Evolutionary conservation across 176 grass and related monocot genomes (phyloP).

Genomic region (Oryza glumipatula): DNA sequence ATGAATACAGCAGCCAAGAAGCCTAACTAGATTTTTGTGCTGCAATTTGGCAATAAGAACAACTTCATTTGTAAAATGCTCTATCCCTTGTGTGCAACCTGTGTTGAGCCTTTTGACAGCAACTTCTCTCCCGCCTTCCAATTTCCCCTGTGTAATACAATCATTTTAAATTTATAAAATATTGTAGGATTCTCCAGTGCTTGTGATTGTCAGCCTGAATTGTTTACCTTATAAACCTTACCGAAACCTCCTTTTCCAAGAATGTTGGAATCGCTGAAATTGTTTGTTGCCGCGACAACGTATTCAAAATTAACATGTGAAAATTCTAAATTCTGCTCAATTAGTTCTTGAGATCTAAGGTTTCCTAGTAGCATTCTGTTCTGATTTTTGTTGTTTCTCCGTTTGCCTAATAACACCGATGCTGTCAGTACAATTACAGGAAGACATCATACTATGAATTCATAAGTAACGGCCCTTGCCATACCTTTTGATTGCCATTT

Average conservation of each 20-base stretch:
- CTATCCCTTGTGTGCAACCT: too few species aligned
- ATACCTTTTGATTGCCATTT: too few species aligned
- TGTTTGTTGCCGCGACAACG: slow-evolving; percentile 44
- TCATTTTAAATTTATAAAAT: too few species aligned
- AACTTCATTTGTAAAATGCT: too few species aligned
- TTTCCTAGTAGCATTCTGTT: not conserved
- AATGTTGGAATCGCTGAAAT: slow-evolving; percentile 50
- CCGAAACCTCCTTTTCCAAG: slow-evolving; percentile 61
- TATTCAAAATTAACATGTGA: slow-evolving; percentile 48
- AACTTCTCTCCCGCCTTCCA: not conserved
- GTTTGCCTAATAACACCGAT: not conserved
- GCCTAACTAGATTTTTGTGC: too few species aligned
- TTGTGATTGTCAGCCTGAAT: too few species aligned
- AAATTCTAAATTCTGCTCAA: slow-evolving; percentile 35
- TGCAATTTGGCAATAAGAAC: too few species aligned
- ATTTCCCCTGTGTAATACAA: slow-evolving; percentile 11
- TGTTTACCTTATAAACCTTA: slow-evolving; percentile 53
- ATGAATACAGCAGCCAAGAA: too few species aligned
- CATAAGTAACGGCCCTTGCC: too few species aligned
- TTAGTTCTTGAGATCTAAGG: slow-evolving; percentile 25
- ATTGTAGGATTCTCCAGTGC: too few species aligned
- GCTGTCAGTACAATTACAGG: not conserved
- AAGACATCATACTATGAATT: too few species aligned
- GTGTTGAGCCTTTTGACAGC: too few species aligned
- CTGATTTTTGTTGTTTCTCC: not conserved